phyloP scores from a whole-genome alignment of 768 basidiomycete species.

The Rubroboletus satanas region DNA sequence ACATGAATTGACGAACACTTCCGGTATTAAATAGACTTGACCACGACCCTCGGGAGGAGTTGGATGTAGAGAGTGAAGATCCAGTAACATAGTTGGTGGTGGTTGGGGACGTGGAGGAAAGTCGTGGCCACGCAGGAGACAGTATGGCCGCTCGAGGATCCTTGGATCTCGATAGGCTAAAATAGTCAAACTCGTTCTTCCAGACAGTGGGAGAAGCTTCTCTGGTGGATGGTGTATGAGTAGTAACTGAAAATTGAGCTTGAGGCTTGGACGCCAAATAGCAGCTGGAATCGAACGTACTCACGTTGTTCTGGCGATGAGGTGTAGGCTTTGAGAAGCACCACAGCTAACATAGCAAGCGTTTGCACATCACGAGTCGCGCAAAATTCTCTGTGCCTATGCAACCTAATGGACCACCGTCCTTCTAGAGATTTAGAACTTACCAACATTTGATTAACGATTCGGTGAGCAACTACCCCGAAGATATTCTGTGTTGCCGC shows the following conservation, averaged over 20 bases:
- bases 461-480: slow-evolving; percentile 29
- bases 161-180: slow-evolving; percentile 40
- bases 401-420: background rate
- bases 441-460: slow-evolving; percentile 50
- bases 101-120: slow-evolving; percentile 42
- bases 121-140: slow-evolving; percentile 53
- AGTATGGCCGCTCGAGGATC: slow-evolving; percentile 38
- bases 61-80: slow-evolving; percentile 47
- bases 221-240: slow-evolving; percentile 18
- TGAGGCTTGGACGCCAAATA: background rate
- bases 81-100: slow-evolving; percentile 34
- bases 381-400: slow-evolving; percentile 43
- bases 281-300: background rate
- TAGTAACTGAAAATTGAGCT: background rate
- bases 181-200: slow-evolving; percentile 51
- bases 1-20: slow-evolving; percentile 65
- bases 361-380: slow-evolving; percentile 68
- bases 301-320: slow-evolving; percentile 14
- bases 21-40: slow-evolving; percentile 70
- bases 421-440: background rate
- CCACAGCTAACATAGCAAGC: slow-evolving; percentile 70
- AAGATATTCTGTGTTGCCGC: slow-evolving; percentile 23
- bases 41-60: slow-evolving; percentile 76
- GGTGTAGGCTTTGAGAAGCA: slow-evolving; percentile 52
- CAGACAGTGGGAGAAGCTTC: slow-evolving; percentile 16